Percentiles rank a stretch among this genome's conserved stretches.
These are phyloP conservation scores for Nicotiana tomentosiformis DNA, from an alignment of 257 asterid genomes.

Conservation along the genomic window DNA sequence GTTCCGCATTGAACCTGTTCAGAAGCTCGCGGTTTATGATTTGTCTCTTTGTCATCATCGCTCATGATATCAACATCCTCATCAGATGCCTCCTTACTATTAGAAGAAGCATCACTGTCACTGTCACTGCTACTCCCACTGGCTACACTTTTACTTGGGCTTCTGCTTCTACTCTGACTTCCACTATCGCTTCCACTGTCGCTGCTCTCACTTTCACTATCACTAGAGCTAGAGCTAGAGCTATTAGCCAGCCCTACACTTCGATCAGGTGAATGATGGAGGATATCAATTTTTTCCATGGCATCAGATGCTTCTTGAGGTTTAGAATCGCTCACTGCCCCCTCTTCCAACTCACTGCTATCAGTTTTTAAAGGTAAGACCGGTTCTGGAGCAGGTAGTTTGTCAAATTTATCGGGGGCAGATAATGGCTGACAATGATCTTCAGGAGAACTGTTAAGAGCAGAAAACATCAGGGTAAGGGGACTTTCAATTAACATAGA, in stretches of 20 bases:
- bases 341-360: constrained; percentile 42
- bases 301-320: constrained; percentile 35
- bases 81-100: constrained; percentile 89
- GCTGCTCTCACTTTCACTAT: constrained; percentile 60
- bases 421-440: constrained; percentile 38
- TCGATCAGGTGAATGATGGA: constrained; percentile 45
- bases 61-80: constrained; percentile 88
- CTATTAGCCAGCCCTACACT: constrained; percentile 49
- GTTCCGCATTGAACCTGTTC: constrained; percentile 36
- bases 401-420: constrained; percentile 43
- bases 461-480: constrained; percentile 1
- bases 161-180: constrained; percentile 61
- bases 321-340: constrained; percentile 33
- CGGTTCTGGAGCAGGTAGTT: constrained; percentile 38
- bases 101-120: constrained; percentile 77
- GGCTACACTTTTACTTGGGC: constrained; percentile 60
- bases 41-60: constrained; percentile 55
- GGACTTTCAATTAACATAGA: constrained; percentile 15
- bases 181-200: constrained; percentile 64
- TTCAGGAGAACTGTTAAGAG: constrained; percentile 62
- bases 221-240: constrained; percentile 67
- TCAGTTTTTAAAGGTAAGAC: constrained; percentile 31
- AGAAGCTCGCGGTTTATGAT: constrained; percentile 40
- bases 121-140: constrained; percentile 82
- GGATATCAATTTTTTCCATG: constrained; percentile 37